Evolutionary conservation across 805 yeast genomes (phyloP).

Genomic region (Candida saitoana): DNA sequence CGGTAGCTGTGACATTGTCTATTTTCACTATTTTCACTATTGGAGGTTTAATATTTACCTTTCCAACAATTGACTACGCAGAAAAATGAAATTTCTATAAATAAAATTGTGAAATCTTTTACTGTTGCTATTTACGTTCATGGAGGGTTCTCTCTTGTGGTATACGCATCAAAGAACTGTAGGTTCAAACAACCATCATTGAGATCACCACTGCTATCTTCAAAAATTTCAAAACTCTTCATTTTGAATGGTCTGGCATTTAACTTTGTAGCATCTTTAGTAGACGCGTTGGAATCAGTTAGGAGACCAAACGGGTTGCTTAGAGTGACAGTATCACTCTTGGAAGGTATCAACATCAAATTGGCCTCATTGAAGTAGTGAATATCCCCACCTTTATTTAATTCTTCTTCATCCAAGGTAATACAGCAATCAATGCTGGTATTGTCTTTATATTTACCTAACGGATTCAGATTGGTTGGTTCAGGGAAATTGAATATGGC

Average conservation of each 20-base stretch:
- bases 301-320: constrained; percentile 14
- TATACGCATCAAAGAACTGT: constrained; percentile 39
- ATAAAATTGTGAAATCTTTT: too few relatives aligned
- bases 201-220: constrained; percentile 24
- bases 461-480: constrained; percentile 20
- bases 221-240: constrained; percentile 35
- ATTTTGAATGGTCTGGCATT: constrained; percentile 19
- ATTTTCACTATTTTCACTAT: too few relatives aligned
- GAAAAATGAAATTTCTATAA: too few relatives aligned
- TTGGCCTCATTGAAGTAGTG: constrained; percentile 26
- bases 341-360: constrained; percentile 18
- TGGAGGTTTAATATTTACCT: too few relatives aligned
- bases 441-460: constrained; percentile 13
- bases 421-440: constrained; percentile 16
- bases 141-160: constrained; percentile 40
- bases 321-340: constrained; percentile 9
- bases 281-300: constrained; percentile 4
- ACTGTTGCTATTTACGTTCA: too few relatives aligned
- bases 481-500: constrained; percentile 30
- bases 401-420: constrained; percentile 30
- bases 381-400: constrained; percentile 28
- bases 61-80: too few relatives aligned
- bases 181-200: constrained; percentile 34
- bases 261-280: constrained; percentile 2
- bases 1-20: constrained; percentile 3